Evolutionary conservation across 2,329 filamentous ascomycete genomes (phyloP).

Genomic region (Keithomyces neogunnii): DNA sequence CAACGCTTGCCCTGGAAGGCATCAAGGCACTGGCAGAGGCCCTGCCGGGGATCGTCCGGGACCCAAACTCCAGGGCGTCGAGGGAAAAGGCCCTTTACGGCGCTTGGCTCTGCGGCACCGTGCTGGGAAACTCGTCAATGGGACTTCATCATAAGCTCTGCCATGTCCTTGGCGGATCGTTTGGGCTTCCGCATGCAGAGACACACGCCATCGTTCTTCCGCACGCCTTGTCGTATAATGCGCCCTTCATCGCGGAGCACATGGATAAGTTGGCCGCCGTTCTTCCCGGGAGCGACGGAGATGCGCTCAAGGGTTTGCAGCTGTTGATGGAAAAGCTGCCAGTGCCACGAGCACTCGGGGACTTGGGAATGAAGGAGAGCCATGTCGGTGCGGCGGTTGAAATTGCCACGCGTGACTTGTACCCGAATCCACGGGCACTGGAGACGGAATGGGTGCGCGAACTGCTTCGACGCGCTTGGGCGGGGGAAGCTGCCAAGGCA

Average conservation of each 20-base stretch:
- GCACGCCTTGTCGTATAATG: conserved; percentile 55
- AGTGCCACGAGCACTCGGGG: conserved; percentile 43
- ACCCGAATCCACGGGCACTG: conserved; percentile 49
- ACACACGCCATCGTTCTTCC: conserved; percentile 57
- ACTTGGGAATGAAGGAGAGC: conserved; percentile 50
- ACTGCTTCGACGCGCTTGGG: conserved; percentile 51
- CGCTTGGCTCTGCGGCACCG: conserved; percentile 57
- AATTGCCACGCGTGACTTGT: conserved; percentile 48
- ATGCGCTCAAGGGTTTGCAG: conserved; percentile 50
- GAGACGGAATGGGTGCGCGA: conserved; percentile 44
- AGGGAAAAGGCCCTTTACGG: conserved; percentile 43
- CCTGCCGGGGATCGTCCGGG: conserved; percentile 41
- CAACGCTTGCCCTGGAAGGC: conserved; percentile 49
- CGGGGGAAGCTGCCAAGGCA: conserved; percentile 42
- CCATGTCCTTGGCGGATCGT: conserved; percentile 54
- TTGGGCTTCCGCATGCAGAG: conserved; percentile 56
- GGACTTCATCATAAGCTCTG: conserved; percentile 54
- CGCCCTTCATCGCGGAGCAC: conserved; percentile 40
- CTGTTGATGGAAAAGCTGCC: conserved; percentile 42
- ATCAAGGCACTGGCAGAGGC: conserved; percentile 42
- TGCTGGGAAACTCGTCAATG: conserved; percentile 52
- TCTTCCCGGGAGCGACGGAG: conserved; percentile 47
- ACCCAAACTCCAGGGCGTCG: conserved; percentile 19
- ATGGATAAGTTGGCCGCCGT: conserved; percentile 44
- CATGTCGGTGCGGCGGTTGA: conserved; percentile 53